phyloP scores from a whole-genome alignment of 441 rosid genomes.

The Gossypium trilobum region DNA sequence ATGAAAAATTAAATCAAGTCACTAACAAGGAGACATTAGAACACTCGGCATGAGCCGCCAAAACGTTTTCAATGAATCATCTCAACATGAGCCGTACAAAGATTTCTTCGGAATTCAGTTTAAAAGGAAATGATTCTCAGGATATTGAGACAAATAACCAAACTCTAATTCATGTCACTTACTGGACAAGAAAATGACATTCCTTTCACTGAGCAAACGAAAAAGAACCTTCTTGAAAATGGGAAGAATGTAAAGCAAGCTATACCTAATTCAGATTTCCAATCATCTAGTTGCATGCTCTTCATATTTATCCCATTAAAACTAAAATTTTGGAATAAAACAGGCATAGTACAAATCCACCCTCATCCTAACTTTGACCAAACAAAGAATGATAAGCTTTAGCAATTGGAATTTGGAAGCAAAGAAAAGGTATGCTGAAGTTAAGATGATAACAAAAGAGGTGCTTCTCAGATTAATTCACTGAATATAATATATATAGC shows the following conservation, averaged over 20 bases:
- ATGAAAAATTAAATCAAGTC: not conserved
- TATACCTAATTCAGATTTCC: not conserved
- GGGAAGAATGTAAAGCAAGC: not conserved
- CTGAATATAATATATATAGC: not conserved
- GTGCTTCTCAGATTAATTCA: not conserved
- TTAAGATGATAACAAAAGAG: not conserved
- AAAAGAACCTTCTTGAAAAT: not conserved
- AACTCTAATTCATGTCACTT: not conserved
- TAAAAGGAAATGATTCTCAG: not conserved
- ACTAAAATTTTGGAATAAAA: not conserved
- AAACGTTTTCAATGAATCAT: not conserved
- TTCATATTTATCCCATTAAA: not conserved
- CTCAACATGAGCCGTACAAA: not conserved
- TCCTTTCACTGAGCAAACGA: not conserved
- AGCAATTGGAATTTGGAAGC: slow-evolving; percentile 2
- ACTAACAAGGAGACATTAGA: not conserved
- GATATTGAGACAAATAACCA: not conserved
- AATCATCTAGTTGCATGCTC: not conserved
- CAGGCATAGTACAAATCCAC: not conserved
- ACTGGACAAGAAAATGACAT: not conserved
- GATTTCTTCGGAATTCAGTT: not conserved
- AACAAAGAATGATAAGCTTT: not conserved
- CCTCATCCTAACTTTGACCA: not conserved
- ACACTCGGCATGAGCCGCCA: not conserved
- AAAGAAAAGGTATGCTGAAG: not conserved